phyloP scores from a whole-genome alignment of 2,329 filamentous ascomycete genomes.

The Periconia macrospinosa region DNA sequence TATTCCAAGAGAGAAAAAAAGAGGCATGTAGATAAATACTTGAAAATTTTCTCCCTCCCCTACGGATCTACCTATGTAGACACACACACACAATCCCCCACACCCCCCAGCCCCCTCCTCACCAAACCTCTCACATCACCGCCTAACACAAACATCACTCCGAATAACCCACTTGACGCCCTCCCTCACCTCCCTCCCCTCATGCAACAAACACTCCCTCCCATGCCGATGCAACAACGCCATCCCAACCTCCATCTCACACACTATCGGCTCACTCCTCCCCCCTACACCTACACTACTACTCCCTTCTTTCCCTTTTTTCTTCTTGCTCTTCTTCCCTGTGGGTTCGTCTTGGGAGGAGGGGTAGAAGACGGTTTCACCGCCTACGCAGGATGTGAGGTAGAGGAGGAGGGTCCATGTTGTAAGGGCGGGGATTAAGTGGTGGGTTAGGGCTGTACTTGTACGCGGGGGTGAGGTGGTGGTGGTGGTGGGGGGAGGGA shows the following conservation, averaged over 20 bases:
- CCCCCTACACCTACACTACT: slow-evolving; percentile 5
- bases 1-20: too few relatives aligned
- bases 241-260: slow-evolving; percentile 80
- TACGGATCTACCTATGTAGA: too few relatives aligned
- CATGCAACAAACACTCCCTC: slow-evolving; percentile 84
- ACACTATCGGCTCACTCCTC: slow-evolving; percentile 64
- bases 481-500: slow-evolving; percentile 49
- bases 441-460: too few relatives aligned
- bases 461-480: too few relatives aligned
- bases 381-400: slow-evolving; percentile 79
- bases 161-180: slow-evolving; percentile 92
- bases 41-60: too few relatives aligned
- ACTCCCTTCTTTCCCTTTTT: too few relatives aligned
- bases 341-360: slow-evolving; percentile 52
- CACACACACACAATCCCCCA: too few relatives aligned
- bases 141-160: slow-evolving; percentile 74
- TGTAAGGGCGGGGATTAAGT: slow-evolving; percentile 65
- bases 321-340: slow-evolving; percentile 36
- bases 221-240: slow-evolving; percentile 87
- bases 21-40: too few relatives aligned
- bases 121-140: too few relatives aligned
- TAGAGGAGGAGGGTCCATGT: slow-evolving; percentile 94
- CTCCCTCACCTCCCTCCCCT: slow-evolving; percentile 74
- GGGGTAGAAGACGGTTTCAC: slow-evolving; percentile 91
- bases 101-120: too few relatives aligned